These are phyloP conservation scores for Iris pallida DNA, from an alignment of 116 monocot genomes.

Conservation along the genomic window DNA sequence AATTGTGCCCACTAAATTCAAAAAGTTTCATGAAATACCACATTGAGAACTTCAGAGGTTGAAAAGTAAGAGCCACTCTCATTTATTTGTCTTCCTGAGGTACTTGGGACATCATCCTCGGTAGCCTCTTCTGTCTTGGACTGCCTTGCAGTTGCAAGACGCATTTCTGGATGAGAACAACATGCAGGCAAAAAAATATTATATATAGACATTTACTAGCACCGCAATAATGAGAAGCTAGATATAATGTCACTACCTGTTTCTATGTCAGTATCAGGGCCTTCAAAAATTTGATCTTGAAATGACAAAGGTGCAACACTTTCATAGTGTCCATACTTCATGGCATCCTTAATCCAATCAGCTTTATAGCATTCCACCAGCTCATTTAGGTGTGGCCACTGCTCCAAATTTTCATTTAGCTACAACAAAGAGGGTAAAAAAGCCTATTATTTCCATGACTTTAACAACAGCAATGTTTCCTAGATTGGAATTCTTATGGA, in stretches of 20 bases:
- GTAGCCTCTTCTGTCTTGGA: conserved; percentile 53
- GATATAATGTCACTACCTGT: conserved; percentile 44
- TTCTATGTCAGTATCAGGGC: conserved; percentile 96
- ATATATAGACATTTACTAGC: neutral
- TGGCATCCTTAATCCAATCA: conserved; percentile 89
- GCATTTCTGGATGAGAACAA: conserved; percentile 55
- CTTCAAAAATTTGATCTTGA: conserved; percentile 92
- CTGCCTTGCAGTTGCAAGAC: conserved; percentile 68
- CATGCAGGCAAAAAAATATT: neutral
- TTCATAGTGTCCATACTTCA: conserved; percentile 85
- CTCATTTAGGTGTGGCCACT: conserved; percentile 98
- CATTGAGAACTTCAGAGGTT: conserved; percentile 20
- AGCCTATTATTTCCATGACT: too few species aligned
- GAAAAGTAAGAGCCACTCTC: conserved; percentile 27
- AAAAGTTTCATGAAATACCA: conserved; percentile 16
- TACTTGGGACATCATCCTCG: conserved; percentile 87
- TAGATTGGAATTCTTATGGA: too few species aligned
- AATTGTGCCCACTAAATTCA: neutral
- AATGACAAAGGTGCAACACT: conserved; percentile 46
- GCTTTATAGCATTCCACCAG: conserved; percentile 85
- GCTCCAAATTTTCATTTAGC: conserved; percentile 90
- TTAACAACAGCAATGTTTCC: too few species aligned
- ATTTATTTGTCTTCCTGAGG: conserved; percentile 79
- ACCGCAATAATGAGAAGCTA: neutral
- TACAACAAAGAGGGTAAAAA: conserved; percentile 1